Evolutionary conservation across 2,329 filamentous ascomycete genomes (phyloP).

Genomic region (Paecilomyces sp.): DNA sequence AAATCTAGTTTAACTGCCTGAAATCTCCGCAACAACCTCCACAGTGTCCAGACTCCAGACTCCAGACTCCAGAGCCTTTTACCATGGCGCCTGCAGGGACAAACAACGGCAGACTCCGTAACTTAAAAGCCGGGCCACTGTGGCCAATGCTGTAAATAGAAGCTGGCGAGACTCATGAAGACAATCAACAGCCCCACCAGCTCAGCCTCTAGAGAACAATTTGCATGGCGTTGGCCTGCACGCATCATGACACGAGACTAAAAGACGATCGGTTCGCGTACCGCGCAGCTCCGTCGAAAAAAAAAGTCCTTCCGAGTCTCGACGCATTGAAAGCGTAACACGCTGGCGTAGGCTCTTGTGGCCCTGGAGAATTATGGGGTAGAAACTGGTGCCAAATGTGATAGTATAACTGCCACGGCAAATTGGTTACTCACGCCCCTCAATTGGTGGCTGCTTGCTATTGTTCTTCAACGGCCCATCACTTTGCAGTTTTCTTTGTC

Average conservation of each 20-base stretch:
- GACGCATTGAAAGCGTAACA: background rate
- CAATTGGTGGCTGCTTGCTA: background rate
- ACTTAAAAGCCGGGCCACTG: background rate
- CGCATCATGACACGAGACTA: background rate
- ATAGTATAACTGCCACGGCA: background rate
- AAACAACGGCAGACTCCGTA: background rate
- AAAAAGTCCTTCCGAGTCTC: background rate
- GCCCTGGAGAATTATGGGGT: background rate
- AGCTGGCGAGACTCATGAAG: background rate
- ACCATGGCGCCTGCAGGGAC: background rate
- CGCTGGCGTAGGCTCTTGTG: background rate
- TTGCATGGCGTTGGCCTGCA: background rate
- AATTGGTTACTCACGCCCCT: background rate
- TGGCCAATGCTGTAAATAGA: background rate
- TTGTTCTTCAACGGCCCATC: background rate
- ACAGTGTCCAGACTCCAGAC: background rate
- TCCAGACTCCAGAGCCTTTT: background rate
- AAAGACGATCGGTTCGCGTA: background rate
- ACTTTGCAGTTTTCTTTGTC: background rate
- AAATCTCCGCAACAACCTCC: background rate
- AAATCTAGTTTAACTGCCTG: no score
- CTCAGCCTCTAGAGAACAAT: background rate
- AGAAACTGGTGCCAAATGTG: background rate
- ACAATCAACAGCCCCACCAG: background rate
- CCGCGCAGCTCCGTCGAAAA: background rate